Percentiles rank a stretch among this genome's conserved stretches.
These are phyloP conservation scores for Verticillium nubilum DNA, from an alignment of 2,329 filamentous ascomycete genomes.

Conservation along the genomic window DNA sequence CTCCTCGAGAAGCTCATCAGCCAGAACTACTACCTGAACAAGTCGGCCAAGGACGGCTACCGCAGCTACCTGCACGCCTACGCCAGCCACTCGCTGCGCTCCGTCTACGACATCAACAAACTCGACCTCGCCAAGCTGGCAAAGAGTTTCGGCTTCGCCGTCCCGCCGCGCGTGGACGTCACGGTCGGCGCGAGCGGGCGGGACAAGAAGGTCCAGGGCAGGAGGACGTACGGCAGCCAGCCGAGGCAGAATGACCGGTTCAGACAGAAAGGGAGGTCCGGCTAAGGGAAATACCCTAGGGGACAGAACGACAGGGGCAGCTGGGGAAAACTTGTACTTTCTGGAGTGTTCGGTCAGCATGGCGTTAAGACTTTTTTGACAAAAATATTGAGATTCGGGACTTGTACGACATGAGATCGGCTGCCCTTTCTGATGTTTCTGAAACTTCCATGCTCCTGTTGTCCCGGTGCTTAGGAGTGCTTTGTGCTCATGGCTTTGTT, in stretches of 20 bases:
- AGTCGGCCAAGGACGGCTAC: conserved; percentile 73
- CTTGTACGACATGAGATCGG: background rate
- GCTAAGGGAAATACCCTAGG: background rate
- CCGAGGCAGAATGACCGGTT: conserved; percentile 47
- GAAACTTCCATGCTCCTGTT: background rate
- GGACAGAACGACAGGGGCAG: background rate
- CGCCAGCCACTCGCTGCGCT: conserved; percentile 60
- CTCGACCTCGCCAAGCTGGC: conserved; percentile 79
- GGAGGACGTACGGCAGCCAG: conserved; percentile 73
- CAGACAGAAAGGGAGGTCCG: conserved; percentile 2
- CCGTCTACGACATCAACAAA: conserved; percentile 73
- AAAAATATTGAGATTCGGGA: background rate
- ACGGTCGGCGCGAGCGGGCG: conserved; percentile 75
- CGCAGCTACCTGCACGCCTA: conserved; percentile 93
- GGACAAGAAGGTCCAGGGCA: conserved; percentile 61
- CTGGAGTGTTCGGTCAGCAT: conserved; percentile 1
- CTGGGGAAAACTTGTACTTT: background rate
- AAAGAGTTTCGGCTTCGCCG: conserved; percentile 75
- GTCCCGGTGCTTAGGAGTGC: background rate
- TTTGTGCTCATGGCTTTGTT: background rate
- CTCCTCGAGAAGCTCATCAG: conserved; percentile 92
- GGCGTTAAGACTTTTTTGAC: background rate
- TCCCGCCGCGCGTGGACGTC: conserved; percentile 78
- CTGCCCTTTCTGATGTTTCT: background rate
- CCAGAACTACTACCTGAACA: conserved; percentile 96